Evolutionary conservation across 768 basidiomycete species (phyloP).

Genomic region (Astraeus odoratus): DNA sequence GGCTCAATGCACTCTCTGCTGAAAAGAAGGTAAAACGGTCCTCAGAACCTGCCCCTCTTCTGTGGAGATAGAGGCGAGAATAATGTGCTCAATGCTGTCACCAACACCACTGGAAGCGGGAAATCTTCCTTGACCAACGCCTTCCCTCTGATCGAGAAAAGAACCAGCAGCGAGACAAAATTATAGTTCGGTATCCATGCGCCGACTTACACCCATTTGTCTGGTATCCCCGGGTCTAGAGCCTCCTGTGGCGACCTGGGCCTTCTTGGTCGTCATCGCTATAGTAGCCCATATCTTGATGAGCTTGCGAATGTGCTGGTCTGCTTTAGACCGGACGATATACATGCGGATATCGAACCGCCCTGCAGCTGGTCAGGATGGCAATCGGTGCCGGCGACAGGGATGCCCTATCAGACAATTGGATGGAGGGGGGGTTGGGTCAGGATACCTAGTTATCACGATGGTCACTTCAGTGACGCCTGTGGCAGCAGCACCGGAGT

Average conservation of each 20-base stretch:
- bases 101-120: too few relatives aligned
- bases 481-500: conserved; percentile 19
- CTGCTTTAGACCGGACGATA: conserved; percentile 32
- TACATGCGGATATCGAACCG: conserved; percentile 27
- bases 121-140: too few relatives aligned
- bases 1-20: too few relatives aligned
- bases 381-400: conserved; percentile 30
- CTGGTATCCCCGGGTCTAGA: too few relatives aligned
- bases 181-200: too few relatives aligned
- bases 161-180: too few relatives aligned
- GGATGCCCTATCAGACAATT: conserved; percentile 30
- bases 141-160: too few relatives aligned
- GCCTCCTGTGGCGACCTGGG: conserved; percentile 6
- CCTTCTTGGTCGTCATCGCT: conserved; percentile 14
- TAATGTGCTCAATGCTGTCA: too few relatives aligned
- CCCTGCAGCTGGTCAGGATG: conserved; percentile 25
- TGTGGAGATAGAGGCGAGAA: too few relatives aligned
- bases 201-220: too few relatives aligned
- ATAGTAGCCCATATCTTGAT: conserved; percentile 20
- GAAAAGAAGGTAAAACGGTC: too few relatives aligned
- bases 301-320: conserved; percentile 23
- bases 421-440: conserved; percentile 14
- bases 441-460: conserved; percentile 18
- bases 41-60: too few relatives aligned
- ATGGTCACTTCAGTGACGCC: conserved; percentile 25